Conservation (phyloP, 768 basidiomycete species). For the Serendipita sp. region DNA sequence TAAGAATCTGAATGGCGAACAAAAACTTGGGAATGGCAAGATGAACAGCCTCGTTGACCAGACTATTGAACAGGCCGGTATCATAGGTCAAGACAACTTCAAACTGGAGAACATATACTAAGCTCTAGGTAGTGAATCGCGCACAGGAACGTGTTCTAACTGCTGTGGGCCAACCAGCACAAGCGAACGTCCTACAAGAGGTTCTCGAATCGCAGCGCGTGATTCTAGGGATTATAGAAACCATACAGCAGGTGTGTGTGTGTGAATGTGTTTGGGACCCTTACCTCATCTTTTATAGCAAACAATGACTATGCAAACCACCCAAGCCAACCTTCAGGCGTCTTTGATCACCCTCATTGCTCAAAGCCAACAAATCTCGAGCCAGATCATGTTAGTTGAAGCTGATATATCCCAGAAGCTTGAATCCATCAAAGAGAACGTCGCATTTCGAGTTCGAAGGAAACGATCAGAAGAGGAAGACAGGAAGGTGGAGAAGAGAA, state of each 20-base stretch:
- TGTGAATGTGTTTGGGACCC: not conserved
- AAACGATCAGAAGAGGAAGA: too few relatives aligned
- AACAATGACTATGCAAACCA: not conserved
- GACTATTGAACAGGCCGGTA: not conserved
- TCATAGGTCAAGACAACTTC: not conserved
- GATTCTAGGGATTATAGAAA: not conserved
- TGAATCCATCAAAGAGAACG: not conserved
- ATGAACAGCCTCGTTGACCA: not conserved
- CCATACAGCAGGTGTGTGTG: not conserved
- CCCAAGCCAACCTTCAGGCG: conserved; percentile 2
- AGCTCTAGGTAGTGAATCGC: not conserved
- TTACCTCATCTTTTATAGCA: not conserved
- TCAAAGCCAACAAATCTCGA: not conserved
- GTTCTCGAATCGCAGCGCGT: not conserved
- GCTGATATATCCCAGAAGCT: not conserved
- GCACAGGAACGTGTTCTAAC: not conserved
- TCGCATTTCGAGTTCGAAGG: too few relatives aligned
- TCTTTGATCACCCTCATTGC: not conserved
- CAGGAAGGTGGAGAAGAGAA: too few relatives aligned
- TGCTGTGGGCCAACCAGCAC: not conserved
- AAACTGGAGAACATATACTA: not conserved
- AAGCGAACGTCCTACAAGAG: not conserved
- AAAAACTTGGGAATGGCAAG: not conserved
- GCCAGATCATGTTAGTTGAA: not conserved
- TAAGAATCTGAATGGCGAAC: not conserved